A percentile compares a stretch with the other conserved stretches of the same genome.
These are phyloP conservation scores for Colletotrichum tanaceti DNA, from an alignment of 2,329 filamentous ascomycete genomes.

Conservation along the genomic window DNA sequence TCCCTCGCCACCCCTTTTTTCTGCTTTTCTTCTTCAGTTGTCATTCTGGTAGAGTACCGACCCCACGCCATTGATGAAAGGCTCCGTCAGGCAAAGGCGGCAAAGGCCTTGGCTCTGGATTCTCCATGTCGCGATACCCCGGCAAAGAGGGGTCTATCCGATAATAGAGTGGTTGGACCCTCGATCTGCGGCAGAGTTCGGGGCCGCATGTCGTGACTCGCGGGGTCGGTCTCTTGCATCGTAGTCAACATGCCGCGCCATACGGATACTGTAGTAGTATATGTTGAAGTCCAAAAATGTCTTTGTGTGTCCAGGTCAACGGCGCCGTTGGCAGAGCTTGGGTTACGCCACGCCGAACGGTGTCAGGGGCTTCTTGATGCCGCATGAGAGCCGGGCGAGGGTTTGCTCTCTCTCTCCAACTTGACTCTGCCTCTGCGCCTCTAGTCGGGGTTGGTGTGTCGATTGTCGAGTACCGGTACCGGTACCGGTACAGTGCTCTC, in stretches of 20 bases:
- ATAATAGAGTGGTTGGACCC: constrained; percentile 37
- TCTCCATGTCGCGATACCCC: constrained; percentile 24
- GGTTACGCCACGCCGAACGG: constrained; percentile 19
- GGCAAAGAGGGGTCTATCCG: constrained; percentile 24
- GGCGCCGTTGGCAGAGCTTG: constrained; percentile 8
- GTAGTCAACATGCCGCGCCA: constrained; percentile 17
- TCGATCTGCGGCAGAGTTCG: constrained; percentile 34
- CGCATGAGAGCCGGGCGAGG: not conserved
- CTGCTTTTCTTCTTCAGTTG: constrained; percentile 25
- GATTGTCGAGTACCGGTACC: not conserved
- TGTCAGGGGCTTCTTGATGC: constrained; percentile 9
- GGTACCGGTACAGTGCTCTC: not conserved
- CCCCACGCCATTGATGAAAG: constrained; percentile 19
- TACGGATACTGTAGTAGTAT: too few relatives aligned
- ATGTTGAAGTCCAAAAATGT: constrained; percentile 1
- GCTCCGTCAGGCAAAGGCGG: constrained; percentile 37
- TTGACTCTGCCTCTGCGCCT: not conserved
- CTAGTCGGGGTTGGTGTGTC: not conserved
- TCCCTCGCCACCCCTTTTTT: constrained; percentile 38
- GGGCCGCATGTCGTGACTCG: constrained; percentile 38
- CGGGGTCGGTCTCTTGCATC: constrained; percentile 38
- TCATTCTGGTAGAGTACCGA: constrained; percentile 9
- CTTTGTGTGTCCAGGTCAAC: constrained; percentile 24
- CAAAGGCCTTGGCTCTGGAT: constrained; percentile 34
- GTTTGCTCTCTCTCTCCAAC: not conserved